Percentiles rank a stretch among this genome's conserved stretches.
phyloP scores from a whole-genome alignment of 1,284 basidiomycete genomes.

The Heterobasidion annosum region DNA sequence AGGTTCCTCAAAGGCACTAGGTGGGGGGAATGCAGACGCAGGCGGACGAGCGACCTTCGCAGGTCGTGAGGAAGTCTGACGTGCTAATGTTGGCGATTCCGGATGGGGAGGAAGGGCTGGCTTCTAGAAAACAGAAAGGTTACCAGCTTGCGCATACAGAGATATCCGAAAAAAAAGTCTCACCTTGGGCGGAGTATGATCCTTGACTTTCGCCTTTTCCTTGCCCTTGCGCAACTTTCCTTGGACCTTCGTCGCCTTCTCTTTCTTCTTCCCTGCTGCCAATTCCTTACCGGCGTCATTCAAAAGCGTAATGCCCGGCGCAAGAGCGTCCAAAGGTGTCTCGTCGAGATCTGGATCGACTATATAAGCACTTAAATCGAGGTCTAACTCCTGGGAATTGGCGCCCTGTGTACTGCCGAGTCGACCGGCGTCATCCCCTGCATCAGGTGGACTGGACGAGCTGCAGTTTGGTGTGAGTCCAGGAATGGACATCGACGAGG shows the following conservation, averaged over 20 bases:
- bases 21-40: constrained; percentile 12
- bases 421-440: constrained; percentile 11
- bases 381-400: constrained; percentile 1
- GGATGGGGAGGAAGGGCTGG: constrained; percentile 26
- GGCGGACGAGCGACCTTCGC: constrained; percentile 21
- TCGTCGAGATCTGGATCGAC: constrained; percentile 9
- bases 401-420: constrained; percentile 11
- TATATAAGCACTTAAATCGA: constrained; percentile 12
- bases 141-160: neutral
- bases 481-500: constrained; percentile 38
- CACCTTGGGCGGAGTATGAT: constrained; percentile 5
- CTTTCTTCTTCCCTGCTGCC: constrained; percentile 3
- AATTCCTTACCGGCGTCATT: neutral
- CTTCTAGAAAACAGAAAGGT: constrained; percentile 2
- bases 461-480: constrained; percentile 52
- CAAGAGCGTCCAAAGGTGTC: constrained; percentile 9
- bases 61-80: constrained; percentile 19
- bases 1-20: constrained; percentile 2
- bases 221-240: constrained; percentile 7
- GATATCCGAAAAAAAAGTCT: neutral
- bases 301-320: constrained; percentile 10
- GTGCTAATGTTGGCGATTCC: constrained; percentile 41
- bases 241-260: constrained; percentile 6
- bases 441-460: constrained; percentile 54
- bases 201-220: constrained; percentile 5